Base-by-base conservation (phyloP, 192 early-diverging fungal species). In the Rhizophagus prolifer region DNA sequence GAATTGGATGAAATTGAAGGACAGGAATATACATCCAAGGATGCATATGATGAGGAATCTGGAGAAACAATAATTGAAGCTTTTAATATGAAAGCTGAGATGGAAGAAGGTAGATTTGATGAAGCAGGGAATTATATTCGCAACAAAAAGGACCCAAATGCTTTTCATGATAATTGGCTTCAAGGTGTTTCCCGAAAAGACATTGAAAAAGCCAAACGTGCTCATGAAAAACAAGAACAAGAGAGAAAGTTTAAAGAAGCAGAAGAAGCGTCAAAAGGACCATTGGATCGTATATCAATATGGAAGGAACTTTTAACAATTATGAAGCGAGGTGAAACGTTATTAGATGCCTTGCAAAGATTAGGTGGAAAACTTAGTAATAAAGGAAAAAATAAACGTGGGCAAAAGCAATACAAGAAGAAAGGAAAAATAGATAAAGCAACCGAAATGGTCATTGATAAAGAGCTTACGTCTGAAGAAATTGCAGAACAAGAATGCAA, bases 101-200 rank as follows among this genome's bases (percentile, higher is more conserved):
- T 95, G 72, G 89, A 91, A 58, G 91, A 92, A 70, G 88, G 90
- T 9, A 84, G 84, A 36, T 90, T 92, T 73, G 90, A 93, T 64
- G 83, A 84, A 13, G 65, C 86, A 1, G 91, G 94, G 0, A 90
- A 92, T 58, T 97, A 92, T 84, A 81, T 90, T 25, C 90, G 91
- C 31, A 85, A 86, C 74, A 91, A 92, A 70, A 75, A 88, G 62
- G 90, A 92, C 72, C 90, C 90, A 1, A 83, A 91, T 14, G 87
- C 87, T 1, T 89, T 92, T 80, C 91, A 93, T 38, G 93, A 93
- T 68, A 79, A 79, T 65, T 93, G 93, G 91, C 84, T 94, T n/a
- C 78, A 87, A 23, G 90, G 85, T 3, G 70, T 92, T n/a, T 91
- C 89, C 0, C 76, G 82, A 16, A 81, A 78, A 13, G 87, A 92